Evolutionary conservation across 108 stramenopile genomes (phyloP), one percentile per base, ranked within the genome.

Genomic region (Aureococcus anophagefferens): DNA sequence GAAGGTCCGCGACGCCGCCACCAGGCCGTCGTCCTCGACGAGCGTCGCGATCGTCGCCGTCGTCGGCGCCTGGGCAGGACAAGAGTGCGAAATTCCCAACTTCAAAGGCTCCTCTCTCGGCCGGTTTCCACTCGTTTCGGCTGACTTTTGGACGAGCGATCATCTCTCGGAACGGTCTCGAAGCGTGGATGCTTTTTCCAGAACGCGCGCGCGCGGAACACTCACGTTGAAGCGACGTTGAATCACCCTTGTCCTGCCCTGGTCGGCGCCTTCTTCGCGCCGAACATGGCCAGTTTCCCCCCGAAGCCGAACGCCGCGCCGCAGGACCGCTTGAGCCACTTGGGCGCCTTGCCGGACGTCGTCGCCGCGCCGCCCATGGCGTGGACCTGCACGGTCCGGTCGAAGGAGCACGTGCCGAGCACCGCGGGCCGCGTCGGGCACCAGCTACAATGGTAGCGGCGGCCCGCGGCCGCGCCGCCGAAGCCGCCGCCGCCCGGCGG

Each of bases 381-480:
- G 83, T 94, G 94, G 13, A 88, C 80, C 73, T 98, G 91, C 29
- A 98, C 94, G 80, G 90, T 95, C 0, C 97, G 89, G 88, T 98
- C 93, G 65, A 98, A 91, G 17, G 91, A 91, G 68, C 90, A 93
- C 16, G 95, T 94, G 64, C 89, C 80, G 5, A 92, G 80, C 13
- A 98, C 90, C 0, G 93, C 91, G 16, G 93, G 91, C 51, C 86
- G 83, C 45, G 84, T 73, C 35, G 95, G 94, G 17, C 94, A 94
- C 94, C 95, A 98, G 37, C 88, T 74, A 0, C 94, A 89, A 72
- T 87, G 84, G 69, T 90, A 93, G 46, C 95, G 77, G 4, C 78
- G 68, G 0, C 72, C 72, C 33, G 35, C 46, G 64, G 32, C 29
- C 21, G 36, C 40, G 37, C 33, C 33, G 32, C 33, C 64, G 25